Evolutionary conservation across 179 eudicot genomes (phyloP).

Genomic region (Spinacia oleracea): DNA sequence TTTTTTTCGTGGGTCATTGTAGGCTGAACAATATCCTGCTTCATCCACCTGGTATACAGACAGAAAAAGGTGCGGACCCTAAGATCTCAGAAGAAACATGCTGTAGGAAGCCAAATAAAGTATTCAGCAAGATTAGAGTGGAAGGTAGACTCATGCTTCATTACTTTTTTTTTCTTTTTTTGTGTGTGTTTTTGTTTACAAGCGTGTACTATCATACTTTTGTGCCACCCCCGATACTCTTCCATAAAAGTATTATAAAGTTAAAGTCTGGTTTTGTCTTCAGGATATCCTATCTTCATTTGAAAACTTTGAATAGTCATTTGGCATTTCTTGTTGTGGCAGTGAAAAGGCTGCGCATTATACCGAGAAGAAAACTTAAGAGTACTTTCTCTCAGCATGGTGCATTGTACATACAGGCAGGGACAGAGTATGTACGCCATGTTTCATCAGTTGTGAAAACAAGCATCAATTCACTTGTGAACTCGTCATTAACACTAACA

Average conservation of each 20-base stretch:
- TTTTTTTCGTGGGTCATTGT: background rate
- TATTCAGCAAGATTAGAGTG: conserved; percentile 68
- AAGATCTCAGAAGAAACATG: conserved; percentile 42
- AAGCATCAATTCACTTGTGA: conserved; percentile 60
- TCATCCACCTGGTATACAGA: conserved; percentile 62
- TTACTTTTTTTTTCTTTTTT: background rate
- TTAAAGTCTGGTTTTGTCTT: background rate
- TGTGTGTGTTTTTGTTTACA: background rate
- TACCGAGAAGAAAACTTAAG: conserved; percentile 66
- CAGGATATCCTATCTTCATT: background rate
- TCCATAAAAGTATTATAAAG: background rate
- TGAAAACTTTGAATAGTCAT: background rate
- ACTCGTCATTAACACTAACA: conserved; percentile 41
- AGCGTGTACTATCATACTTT: too few species aligned
- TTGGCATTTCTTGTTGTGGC: conserved; percentile 7
- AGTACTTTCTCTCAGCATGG: conserved; percentile 57
- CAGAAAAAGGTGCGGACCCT: conserved; percentile 28
- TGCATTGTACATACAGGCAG: conserved; percentile 65
- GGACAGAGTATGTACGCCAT: conserved; percentile 71
- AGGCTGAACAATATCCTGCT: conserved; percentile 71
- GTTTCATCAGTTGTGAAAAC: conserved; percentile 72
- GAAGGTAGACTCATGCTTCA: conserved; percentile 53
- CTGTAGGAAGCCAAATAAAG: conserved; percentile 47
- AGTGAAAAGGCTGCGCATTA: conserved; percentile 74
- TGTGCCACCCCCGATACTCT: background rate